phyloP scores from a whole-genome alignment of 805 yeast genomes.

The Grigorovia humatica region DNA sequence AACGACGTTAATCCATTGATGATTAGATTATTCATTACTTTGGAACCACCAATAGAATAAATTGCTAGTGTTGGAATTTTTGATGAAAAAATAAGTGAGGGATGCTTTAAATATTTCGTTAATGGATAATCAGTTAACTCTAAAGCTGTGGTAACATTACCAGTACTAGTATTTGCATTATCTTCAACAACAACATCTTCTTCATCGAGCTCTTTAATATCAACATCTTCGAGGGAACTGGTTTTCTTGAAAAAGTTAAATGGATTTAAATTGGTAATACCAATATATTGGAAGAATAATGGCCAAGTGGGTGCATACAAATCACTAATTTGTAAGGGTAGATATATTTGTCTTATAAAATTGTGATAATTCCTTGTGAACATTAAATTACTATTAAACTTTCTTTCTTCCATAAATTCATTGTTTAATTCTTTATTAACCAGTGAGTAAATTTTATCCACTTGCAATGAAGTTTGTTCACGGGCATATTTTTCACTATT shows the following conservation, averaged over 20 bases:
- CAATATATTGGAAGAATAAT: slow-evolving; percentile 36
- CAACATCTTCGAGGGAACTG: neutral
- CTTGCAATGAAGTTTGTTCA: slow-evolving; percentile 45
- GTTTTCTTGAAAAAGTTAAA: neutral
- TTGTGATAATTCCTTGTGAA: slow-evolving; percentile 64
- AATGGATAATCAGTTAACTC: slow-evolving; percentile 19
- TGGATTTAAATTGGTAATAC: slow-evolving; percentile 27
- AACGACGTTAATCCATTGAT: slow-evolving; percentile 30
- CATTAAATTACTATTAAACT: slow-evolving; percentile 69
- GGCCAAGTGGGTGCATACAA: slow-evolving; percentile 69
- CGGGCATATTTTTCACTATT: slow-evolving; percentile 64
- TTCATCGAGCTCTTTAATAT: neutral
- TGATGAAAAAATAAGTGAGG: slow-evolving; percentile 27
- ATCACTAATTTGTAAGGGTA: slow-evolving; percentile 56
- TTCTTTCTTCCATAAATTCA: slow-evolving; percentile 45
- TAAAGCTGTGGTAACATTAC: slow-evolving; percentile 5
- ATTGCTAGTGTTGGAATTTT: slow-evolving; percentile 27
- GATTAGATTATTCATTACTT: slow-evolving; percentile 30
- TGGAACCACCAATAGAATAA: slow-evolving; percentile 32
- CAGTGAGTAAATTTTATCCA: slow-evolving; percentile 47
- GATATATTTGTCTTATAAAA: slow-evolving; percentile 45
- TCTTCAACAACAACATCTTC: neutral
- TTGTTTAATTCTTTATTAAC: slow-evolving; percentile 61
- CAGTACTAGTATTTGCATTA: neutral
- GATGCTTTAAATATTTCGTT: slow-evolving; percentile 22